A percentile compares a stretch with the other conserved stretches of the same genome.
phyloP scores from a whole-genome alignment of 108 stramenopile species.

The Mediolabrus comicus region DNA sequence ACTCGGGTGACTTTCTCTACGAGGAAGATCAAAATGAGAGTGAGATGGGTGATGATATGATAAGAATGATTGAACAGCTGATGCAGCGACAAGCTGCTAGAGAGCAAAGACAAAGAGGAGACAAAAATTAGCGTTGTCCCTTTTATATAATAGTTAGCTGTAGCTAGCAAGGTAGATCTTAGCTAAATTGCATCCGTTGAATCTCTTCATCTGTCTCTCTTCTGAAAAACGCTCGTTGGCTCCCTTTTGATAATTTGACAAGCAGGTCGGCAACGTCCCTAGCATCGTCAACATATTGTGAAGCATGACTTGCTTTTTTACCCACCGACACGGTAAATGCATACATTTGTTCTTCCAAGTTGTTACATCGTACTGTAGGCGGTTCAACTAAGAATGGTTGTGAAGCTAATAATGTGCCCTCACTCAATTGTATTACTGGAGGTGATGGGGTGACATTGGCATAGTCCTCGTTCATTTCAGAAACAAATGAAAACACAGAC shows the following conservation, averaged over 20 bases:
- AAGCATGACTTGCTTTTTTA: conserved; percentile 78
- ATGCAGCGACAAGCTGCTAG: conserved; percentile 16
- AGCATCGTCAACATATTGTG: conserved; percentile 70
- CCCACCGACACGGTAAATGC: conserved; percentile 73
- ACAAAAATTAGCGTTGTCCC: conserved; percentile 3
- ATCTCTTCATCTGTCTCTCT: neutral
- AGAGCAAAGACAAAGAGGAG: conserved; percentile 6
- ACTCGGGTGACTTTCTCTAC: conserved; percentile 58
- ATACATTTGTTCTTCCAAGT: conserved; percentile 22
- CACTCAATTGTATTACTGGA: conserved; percentile 24
- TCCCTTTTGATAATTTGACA: conserved; percentile 36
- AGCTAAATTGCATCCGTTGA: conserved; percentile 25
- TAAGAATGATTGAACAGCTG: conserved; percentile 20
- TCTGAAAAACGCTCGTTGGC: neutral
- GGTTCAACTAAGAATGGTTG: conserved; percentile 13
- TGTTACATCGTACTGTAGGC: conserved; percentile 25
- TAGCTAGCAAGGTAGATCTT: neutral
- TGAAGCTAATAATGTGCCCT: conserved; percentile 3
- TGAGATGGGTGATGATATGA: conserved; percentile 35
- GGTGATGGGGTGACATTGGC: conserved; percentile 32
- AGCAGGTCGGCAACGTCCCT: conserved; percentile 72
- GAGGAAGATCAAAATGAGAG: conserved; percentile 41
- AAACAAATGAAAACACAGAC: conserved; percentile 77
- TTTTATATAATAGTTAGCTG: too few species aligned
- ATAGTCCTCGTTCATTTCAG: conserved; percentile 59